Evolutionary conservation across 495 filamentous ascomycete species (phyloP).

Genomic region (Podospora anserina): DNA sequence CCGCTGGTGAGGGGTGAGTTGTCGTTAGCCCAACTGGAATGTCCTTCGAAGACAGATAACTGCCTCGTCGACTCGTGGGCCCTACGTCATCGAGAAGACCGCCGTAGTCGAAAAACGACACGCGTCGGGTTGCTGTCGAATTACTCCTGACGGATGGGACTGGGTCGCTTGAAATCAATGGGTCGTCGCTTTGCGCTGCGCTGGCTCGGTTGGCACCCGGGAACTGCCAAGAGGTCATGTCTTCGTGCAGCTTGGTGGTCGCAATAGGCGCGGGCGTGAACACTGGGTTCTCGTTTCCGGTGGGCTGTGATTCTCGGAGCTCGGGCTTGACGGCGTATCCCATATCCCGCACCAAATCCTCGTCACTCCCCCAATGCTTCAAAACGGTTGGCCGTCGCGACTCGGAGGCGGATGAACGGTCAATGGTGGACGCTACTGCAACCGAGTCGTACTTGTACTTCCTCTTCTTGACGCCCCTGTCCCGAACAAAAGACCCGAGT

Average conservation of each 20-base stretch:
- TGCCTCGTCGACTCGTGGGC: constrained; percentile 33
- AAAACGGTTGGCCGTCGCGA: constrained; percentile 48
- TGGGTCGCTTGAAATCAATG: constrained; percentile 24
- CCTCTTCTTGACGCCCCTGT: constrained; percentile 73
- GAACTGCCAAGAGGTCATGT: constrained; percentile 42
- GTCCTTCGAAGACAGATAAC: constrained; percentile 28
- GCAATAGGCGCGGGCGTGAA: constrained; percentile 35
- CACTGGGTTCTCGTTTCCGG: constrained; percentile 15
- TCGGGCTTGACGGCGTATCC: constrained; percentile 65
- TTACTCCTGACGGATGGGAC: constrained; percentile 31
- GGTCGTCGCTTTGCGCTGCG: constrained; percentile 35
- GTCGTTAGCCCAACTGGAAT: constrained; percentile 29
- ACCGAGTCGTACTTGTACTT: constrained; percentile 61
- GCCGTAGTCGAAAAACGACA: constrained; percentile 72
- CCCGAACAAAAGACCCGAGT: constrained; percentile 77
- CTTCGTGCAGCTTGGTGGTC: constrained; percentile 20
- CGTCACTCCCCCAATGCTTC: constrained; percentile 76
- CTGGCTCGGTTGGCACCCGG: constrained; percentile 29
- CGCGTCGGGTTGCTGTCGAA: constrained; percentile 40
- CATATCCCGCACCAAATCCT: constrained; percentile 69
- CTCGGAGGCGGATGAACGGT: constrained; percentile 43
- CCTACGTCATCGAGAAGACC: constrained; percentile 52
- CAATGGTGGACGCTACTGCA: constrained; percentile 39
- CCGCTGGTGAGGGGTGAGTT: constrained; percentile 31
- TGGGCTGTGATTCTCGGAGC: constrained; percentile 41